Percentiles rank a stretch among this genome's conserved stretches.
These are phyloP conservation scores for Candida sakaeoensis DNA, from an alignment of 805 yeast genomes.

Conservation along the genomic window DNA sequence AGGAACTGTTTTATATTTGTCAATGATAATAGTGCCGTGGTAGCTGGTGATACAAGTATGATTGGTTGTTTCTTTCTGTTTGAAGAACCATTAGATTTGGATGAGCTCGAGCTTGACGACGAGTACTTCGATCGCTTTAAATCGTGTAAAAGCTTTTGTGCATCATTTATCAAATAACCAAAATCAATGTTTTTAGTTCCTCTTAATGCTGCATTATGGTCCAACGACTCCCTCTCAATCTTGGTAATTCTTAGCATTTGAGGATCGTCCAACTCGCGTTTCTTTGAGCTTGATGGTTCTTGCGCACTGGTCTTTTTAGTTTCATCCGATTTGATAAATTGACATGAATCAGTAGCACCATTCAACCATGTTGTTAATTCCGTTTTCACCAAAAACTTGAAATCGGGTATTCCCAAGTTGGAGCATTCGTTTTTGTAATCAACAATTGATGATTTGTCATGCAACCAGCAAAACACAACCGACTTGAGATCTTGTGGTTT, in stretches of 20 bases:
- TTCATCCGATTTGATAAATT: conserved; percentile 35
- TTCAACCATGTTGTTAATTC: conserved; percentile 79
- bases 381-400: conserved; percentile 80
- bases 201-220: conserved; percentile 59
- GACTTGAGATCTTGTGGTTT: conserved; percentile 51
- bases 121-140: conserved; percentile 32
- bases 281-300: conserved; percentile 14
- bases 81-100: conserved; percentile 8
- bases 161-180: conserved; percentile 65
- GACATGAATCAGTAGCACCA: conserved; percentile 61
- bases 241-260: conserved; percentile 43
- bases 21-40: conserved; percentile 39
- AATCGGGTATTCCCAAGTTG: conserved; percentile 57
- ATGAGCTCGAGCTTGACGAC: conserved; percentile 4
- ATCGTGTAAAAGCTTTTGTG: conserved; percentile 52
- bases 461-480: conserved; percentile 74
- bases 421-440: conserved; percentile 78
- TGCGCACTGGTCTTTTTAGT: conserved; percentile 7
- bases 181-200: conserved; percentile 68
- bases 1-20: conserved; percentile 44
- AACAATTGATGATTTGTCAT: conserved; percentile 69
- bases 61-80: conserved; percentile 37
- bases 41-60: conserved; percentile 42
- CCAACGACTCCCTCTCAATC: conserved; percentile 50
- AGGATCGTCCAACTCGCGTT: conserved; percentile 42